A percentile compares a stretch with the other conserved stretches of the same genome.
These are phyloP conservation scores for Penicillium paxilli DNA, from an alignment of 495 filamentous ascomycete genomes.

Conservation along the genomic window DNA sequence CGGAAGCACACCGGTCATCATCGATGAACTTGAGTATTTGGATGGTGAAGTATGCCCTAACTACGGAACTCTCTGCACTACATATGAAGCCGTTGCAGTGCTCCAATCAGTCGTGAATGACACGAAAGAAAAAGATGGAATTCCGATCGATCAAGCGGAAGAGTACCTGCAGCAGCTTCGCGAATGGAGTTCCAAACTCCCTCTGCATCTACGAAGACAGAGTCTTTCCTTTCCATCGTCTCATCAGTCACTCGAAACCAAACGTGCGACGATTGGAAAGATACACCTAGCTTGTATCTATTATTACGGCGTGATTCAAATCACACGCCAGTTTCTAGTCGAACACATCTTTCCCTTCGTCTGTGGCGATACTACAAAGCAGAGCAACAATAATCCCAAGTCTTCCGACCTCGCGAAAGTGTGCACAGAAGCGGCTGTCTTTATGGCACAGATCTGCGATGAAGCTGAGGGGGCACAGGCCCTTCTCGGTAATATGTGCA, in stretches of 20 bases:
- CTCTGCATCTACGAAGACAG: background rate
- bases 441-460: too few relatives aligned
- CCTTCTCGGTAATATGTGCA: too few relatives aligned
- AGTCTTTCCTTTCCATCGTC: too few relatives aligned
- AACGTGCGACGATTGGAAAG: background rate
- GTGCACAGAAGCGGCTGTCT: too few relatives aligned
- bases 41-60: too few relatives aligned
- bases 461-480: too few relatives aligned
- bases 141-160: background rate
- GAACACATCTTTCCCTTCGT: conserved; percentile 6
- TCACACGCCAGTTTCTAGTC: conserved; percentile 18
- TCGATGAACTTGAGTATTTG: too few relatives aligned
- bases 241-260: background rate
- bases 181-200: background rate
- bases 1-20: too few relatives aligned
- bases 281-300: conserved; percentile 10
- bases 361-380: background rate
- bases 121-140: too few relatives aligned
- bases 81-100: background rate
- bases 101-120: background rate
- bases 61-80: background rate
- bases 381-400: background rate
- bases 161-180: background rate
- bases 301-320: conserved; percentile 18
- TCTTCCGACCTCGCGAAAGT: too few relatives aligned